Conservation (phyloP, 768 basidiomycete species). For the Rhizopogon sp. region DNA sequence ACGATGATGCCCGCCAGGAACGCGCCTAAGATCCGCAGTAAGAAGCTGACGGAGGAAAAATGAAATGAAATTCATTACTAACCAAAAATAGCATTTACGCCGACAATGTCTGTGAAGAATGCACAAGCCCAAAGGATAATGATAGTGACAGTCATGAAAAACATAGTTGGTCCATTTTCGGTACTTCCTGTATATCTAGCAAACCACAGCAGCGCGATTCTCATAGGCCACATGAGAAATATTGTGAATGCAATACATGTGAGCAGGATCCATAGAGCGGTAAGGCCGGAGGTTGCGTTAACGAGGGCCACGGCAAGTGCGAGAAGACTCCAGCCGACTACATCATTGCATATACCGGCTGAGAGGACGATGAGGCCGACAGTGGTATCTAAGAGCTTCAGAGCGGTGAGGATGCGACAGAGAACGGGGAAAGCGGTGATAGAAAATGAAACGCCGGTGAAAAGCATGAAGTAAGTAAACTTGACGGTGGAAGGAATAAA, state of each 20-base stretch:
- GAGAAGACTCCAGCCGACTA: constrained; percentile 84
- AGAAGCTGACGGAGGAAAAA: neutral
- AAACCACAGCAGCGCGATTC: constrained; percentile 59
- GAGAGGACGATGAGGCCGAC: constrained; percentile 92
- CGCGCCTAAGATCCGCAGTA: constrained; percentile 42
- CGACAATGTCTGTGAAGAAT: constrained; percentile 92
- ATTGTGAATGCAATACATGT: constrained; percentile 76
- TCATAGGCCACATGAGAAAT: constrained; percentile 67
- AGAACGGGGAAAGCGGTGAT: constrained; percentile 88
- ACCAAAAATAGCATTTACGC: constrained; percentile 93
- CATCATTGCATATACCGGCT: constrained; percentile 88
- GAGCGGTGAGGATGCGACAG: constrained; percentile 84
- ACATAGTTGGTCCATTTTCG: constrained; percentile 77
- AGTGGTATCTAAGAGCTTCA: constrained; percentile 86
- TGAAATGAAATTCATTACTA: constrained; percentile 5
- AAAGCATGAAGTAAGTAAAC: constrained; percentile 90
- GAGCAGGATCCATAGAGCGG: constrained; percentile 83
- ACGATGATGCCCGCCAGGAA: constrained; percentile 81
- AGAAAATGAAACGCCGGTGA: constrained; percentile 86
- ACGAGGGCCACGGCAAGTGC: constrained; percentile 91
- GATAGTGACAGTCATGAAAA: constrained; percentile 85
- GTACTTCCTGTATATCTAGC: constrained; percentile 75
- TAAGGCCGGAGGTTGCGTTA: constrained; percentile 78
- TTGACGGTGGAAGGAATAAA: constrained; percentile 60
- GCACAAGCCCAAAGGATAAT: constrained; percentile 80